Percentiles rank a stretch among this genome's conserved stretches.
Evolutionary conservation across 352 stramenopile genomes (phyloP).

Genomic region (Thalassiosira livingstoniorum): DNA sequence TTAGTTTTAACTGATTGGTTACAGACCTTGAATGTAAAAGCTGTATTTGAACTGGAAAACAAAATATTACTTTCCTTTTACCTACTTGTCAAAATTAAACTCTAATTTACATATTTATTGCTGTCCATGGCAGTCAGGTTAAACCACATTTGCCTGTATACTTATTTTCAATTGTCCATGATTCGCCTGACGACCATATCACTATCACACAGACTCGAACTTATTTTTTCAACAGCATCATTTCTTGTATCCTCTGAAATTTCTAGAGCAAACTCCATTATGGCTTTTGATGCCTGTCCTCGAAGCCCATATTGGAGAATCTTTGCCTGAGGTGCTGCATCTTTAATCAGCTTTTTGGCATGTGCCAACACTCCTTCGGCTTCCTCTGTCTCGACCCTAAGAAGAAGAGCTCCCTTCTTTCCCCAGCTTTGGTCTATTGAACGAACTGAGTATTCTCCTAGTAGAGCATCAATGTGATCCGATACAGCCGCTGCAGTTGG

Average conservation of each 20-base stretch:
- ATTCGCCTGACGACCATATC: slow-evolving; percentile 51
- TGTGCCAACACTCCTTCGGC: slow-evolving; percentile 68
- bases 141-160: not conserved
- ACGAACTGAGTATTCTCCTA: slow-evolving; percentile 82
- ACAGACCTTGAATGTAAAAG: too few species aligned
- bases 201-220: slow-evolving; percentile 22
- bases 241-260: slow-evolving; percentile 37
- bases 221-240: slow-evolving; percentile 49
- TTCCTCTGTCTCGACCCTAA: slow-evolving; percentile 77
- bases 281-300: slow-evolving; percentile 68
- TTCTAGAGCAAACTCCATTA: slow-evolving; percentile 84
- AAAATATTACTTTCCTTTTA: too few species aligned
- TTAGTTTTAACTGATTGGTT: too few species aligned
- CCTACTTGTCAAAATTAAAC: too few species aligned
- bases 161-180: slow-evolving; percentile 34
- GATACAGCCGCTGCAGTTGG: slow-evolving; percentile 73
- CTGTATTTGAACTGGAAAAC: too few species aligned
- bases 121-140: not conserved
- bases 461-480: slow-evolving; percentile 73
- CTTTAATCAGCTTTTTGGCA: slow-evolving; percentile 74
- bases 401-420: slow-evolving; percentile 73
- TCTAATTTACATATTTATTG: too few species aligned
- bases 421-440: slow-evolving; percentile 70
- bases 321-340: slow-evolving; percentile 61
- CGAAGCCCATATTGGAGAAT: slow-evolving; percentile 84